These are phyloP conservation scores for Candida endomychidarum DNA, from an alignment of 805 yeast species.

Conservation along the genomic window DNA sequence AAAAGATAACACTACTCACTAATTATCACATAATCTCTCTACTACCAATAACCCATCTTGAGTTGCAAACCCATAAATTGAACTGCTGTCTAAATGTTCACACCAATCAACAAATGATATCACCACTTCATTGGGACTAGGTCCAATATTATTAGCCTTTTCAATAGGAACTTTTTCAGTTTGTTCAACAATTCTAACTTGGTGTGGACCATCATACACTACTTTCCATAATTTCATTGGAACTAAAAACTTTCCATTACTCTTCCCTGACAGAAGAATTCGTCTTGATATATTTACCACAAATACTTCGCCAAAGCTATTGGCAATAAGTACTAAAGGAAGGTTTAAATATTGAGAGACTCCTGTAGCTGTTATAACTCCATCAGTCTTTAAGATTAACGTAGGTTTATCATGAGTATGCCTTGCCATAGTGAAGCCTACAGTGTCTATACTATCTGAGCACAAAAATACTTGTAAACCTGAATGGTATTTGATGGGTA, in stretches of 20 bases:
- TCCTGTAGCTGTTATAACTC: slow-evolving; percentile 27
- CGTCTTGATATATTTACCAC: slow-evolving; percentile 40
- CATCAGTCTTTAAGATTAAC: slow-evolving; percentile 31
- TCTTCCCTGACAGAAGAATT: slow-evolving; percentile 32
- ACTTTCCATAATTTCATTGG: slow-evolving; percentile 40
- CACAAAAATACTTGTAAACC: slow-evolving; percentile 26
- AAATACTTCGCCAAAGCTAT: slow-evolving; percentile 35
- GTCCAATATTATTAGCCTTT: slow-evolving; percentile 24
- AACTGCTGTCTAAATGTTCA: slow-evolving; percentile 41
- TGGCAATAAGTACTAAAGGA: slow-evolving; percentile 36
- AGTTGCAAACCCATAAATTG: slow-evolving; percentile 55
- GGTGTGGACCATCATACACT: slow-evolving; percentile 8
- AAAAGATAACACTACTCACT: background rate
- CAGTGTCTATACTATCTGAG: slow-evolving; percentile 29
- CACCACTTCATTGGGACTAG: slow-evolving; percentile 51
- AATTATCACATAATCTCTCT: slow-evolving; percentile 41
- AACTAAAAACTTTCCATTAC: slow-evolving; percentile 38
- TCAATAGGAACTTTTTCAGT: slow-evolving; percentile 32
- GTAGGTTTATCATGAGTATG: slow-evolving; percentile 36
- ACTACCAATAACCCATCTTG: slow-evolving; percentile 51
- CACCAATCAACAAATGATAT: slow-evolving; percentile 60
- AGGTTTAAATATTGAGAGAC: slow-evolving; percentile 35
- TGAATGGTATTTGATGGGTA: slow-evolving; percentile 31
- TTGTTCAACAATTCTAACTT: slow-evolving; percentile 24
- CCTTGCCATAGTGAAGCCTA: slow-evolving; percentile 29